Evolutionary conservation across 306 rosid genomes (phyloP).

Genomic region (Begonia peltatifolia): DNA sequence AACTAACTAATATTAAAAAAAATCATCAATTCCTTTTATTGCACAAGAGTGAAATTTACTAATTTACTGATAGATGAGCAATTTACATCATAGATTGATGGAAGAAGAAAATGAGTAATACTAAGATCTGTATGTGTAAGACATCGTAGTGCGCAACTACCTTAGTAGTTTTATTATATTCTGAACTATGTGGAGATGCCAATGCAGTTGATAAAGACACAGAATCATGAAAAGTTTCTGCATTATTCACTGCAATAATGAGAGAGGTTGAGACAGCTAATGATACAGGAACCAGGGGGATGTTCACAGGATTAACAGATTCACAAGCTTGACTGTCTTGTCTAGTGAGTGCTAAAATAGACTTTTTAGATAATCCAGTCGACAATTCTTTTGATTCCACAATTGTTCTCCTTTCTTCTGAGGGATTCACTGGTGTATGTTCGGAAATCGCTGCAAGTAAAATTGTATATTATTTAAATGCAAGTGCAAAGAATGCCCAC

Average conservation of each 20-base stretch:
- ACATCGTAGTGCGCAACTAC: constrained; percentile 15
- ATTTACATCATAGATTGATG: too few relatives aligned
- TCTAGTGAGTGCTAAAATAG: constrained; percentile 18
- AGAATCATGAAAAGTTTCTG: constrained; percentile 21
- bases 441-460: constrained; percentile 18
- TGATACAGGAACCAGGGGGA: constrained; percentile 20
- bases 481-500: constrained; percentile 1
- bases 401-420: constrained; percentile 14
- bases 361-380: constrained; percentile 17
- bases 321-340: constrained; percentile 20
- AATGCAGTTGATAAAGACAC: constrained; percentile 25
- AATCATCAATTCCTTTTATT: too few relatives aligned
- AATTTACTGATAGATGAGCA: too few relatives aligned
- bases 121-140: not conserved
- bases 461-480: constrained; percentile 8
- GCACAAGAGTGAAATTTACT: too few relatives aligned
- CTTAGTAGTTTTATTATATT: constrained; percentile 42
- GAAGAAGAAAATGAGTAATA: too few relatives aligned
- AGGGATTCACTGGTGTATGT: constrained; percentile 16
- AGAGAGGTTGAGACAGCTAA: constrained; percentile 19
- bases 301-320: constrained; percentile 28
- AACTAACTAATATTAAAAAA: too few relatives aligned
- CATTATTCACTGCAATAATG: constrained; percentile 21
- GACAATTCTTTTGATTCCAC: constrained; percentile 18
- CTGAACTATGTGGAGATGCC: constrained; percentile 26